Evolutionary conservation across 805 yeast genomes (phyloP).

Genomic region (Hanseniaspora clermontiae): DNA sequence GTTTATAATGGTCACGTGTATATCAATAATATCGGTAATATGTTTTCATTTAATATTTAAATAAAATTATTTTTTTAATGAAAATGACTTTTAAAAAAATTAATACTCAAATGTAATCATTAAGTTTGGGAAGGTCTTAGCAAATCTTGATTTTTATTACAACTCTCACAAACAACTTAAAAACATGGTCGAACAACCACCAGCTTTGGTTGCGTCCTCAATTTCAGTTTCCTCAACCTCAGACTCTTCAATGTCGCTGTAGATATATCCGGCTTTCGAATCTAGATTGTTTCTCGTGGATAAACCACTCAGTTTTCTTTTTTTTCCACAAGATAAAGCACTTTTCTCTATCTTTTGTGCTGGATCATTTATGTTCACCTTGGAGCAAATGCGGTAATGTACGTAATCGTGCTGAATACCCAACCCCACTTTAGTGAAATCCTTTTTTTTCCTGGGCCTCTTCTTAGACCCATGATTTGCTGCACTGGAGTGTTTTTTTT

Average conservation of each 20-base stretch:
- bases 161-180: neutral
- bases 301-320: neutral
- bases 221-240: neutral
- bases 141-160: too few species aligned
- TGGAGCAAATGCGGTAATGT: neutral
- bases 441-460: neutral
- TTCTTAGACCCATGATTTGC: too few species aligned
- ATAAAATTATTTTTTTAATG: too few species aligned
- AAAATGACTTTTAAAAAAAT: too few species aligned
- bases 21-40: too few species aligned
- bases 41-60: neutral
- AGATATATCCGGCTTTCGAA: neutral
- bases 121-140: too few species aligned
- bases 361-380: too few species aligned
- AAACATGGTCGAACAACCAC: neutral
- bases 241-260: constrained; percentile 1
- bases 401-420: too few species aligned
- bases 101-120: too few species aligned
- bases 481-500: neutral
- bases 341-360: too few species aligned
- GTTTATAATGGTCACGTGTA: neutral
- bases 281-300: neutral
- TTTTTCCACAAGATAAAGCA: neutral
- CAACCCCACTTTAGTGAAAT: too few species aligned
- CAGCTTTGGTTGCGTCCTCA: neutral